A percentile compares a stretch with the other conserved stretches of the same genome.
Conservation (phyloP, 305 asterid genomes). For the Lippia alba region DNA sequence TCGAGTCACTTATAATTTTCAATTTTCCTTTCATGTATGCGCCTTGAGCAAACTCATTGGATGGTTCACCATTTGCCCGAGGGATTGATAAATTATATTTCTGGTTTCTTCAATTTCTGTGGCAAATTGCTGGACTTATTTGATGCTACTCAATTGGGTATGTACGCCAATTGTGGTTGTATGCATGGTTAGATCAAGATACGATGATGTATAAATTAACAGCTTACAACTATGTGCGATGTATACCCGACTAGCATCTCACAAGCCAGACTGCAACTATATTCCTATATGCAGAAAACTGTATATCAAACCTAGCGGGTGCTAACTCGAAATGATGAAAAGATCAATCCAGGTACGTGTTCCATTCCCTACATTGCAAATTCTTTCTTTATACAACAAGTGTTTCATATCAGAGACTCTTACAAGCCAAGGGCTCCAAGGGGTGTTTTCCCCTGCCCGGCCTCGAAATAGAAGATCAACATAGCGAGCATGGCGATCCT, state of each 20-base stretch:
- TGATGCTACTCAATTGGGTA: too few relatives aligned
- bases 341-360: background rate
- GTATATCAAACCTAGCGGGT: background rate
- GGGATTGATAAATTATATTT: slow-evolving; percentile 1
- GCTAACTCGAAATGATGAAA: background rate
- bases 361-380: slow-evolving; percentile 25
- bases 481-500: slow-evolving; percentile 94
- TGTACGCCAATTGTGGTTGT: too few relatives aligned
- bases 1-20: background rate
- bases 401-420: slow-evolving; percentile 4
- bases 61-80: slow-evolving; percentile 23
- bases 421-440: slow-evolving; percentile 94
- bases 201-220: too few relatives aligned
- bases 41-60: background rate
- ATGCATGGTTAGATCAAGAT: too few relatives aligned
- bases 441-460: slow-evolving; percentile 98
- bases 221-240: too few relatives aligned
- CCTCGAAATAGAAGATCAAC: slow-evolving; percentile 93
- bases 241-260: too few relatives aligned
- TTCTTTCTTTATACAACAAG: slow-evolving; percentile 38
- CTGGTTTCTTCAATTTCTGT: background rate
- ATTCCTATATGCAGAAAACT: background rate
- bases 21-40: slow-evolving; percentile 19
- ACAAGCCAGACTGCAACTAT: background rate
- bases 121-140: too few relatives aligned